Evolutionary conservation across 2,329 filamentous ascomycete species (phyloP), one percentile per base, ranked within the genome.

Genomic region (Hypomyces rosellus): DNA sequence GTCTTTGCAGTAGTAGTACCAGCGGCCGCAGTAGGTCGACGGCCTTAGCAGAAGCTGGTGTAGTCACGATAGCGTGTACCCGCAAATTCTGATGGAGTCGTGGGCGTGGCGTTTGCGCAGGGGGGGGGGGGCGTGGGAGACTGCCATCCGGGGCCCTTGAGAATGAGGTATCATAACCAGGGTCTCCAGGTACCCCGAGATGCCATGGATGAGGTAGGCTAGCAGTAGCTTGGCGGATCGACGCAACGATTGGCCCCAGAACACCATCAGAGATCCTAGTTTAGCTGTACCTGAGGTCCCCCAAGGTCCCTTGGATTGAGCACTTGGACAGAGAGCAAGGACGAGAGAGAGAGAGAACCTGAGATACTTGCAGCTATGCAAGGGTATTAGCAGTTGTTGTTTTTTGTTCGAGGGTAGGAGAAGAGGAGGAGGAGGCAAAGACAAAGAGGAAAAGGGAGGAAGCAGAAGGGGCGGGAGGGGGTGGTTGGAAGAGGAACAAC

Each of bases 1-100:
- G 39, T 37, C 8, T 30, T 30, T 30, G 25, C 25, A 30, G 25
- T 30, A 30, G 25, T 30, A 30, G 25, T 30, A 30, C 37, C 43
- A 14, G 50, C 33, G 41, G 15, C 20, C n/a, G 13, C 25, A 25
- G 22, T 44, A 40, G 43, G n/a, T 33, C 16, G 33, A 15, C 15
- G 36, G 44, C 34, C 42, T 41, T 42, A 42, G 50, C 33, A 50
- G 18, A 44, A 52, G 22, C 16, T 22, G 12, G 20, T 13, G 34
- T 30, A 30, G 25, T 40, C 46, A 15, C 38, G 18, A 42, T 33
- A 39, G 9, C 20, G 18, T 36, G 37, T 30, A 30, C 8, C 25
- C 25, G 25, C 25, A 37, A 37, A 39, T 38, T 30, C 15, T 38
- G 37, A 43, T 30, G 34, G 40, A 38, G 42, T 20, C 16, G 15